Base-by-base conservation (phyloP, 768 basidiomycete genomes). In the Boletus patriciae region DNA sequence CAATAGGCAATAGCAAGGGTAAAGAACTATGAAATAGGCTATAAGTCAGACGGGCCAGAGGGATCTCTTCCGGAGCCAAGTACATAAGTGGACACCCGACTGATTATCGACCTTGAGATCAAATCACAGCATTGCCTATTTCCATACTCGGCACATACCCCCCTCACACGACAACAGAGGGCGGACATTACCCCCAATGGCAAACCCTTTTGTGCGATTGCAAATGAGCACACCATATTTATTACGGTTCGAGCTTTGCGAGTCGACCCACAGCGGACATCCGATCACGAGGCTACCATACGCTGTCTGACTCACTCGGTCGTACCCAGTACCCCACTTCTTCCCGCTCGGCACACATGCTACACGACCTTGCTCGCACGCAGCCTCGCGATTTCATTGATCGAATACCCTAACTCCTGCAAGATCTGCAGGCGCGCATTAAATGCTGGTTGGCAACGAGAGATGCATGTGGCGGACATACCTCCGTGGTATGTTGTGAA, bases 401-500 rank as follows among this genome's bases (percentile, higher is more conserved):
- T 50, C 48, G 62, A 63, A 56, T 80, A 81, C 60, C 79, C 80
- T 50, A 81, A 59, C 61, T 80, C 80, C 58, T 58, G 59, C 58
- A 78, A 62, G 48, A 78, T 63, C 70, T 85, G 56, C 52, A 56
- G 50, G 40, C 47, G 38, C 55, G 57, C 49, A 46, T 52, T 15
- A 51, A 40, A 45, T 40, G 46, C 44, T 41, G 10, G n/a, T 38
- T 42, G 6, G 8, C 19, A 57, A 34, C 52, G 18, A 43, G 25
- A 46, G 33, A 23, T 42, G 48, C 54, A 49, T 42, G 60, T 58
- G 40, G 43, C 15, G 12, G 36, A 59, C 73, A 43, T 67, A 87
- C 88, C 83, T 92, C 88, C 4, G 74, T 76, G 15, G 92, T 94
- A 71, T 94, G 92, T 63, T 94, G 83, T 50, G 90, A 91, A 23